phyloP scores from a whole-genome alignment of 176 grass and related monocot species.

The Echinochloa phyllopogon region DNA sequence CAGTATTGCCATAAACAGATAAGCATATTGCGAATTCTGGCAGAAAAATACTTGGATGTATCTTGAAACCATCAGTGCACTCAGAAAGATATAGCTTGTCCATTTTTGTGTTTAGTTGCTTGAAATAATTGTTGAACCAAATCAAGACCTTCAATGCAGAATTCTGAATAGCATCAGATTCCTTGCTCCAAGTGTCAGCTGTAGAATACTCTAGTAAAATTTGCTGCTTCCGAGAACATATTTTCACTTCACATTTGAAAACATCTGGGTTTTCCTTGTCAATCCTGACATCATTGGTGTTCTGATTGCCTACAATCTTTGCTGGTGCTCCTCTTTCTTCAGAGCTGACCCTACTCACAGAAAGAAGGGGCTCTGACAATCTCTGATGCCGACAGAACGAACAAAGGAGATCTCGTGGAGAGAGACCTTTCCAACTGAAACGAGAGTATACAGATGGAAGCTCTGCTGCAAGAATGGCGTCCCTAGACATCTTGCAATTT shows the following conservation, averaged over 20 bases:
- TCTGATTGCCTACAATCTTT: constrained; percentile 32
- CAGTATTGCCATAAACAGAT: constrained; percentile 53
- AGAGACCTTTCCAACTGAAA: constrained; percentile 74
- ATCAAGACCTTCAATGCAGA: constrained; percentile 79
- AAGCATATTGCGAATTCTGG: constrained; percentile 58
- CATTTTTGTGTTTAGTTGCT: constrained; percentile 36
- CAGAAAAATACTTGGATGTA: constrained; percentile 50
- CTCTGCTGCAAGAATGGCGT: constrained; percentile 76
- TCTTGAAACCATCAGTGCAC: constrained; percentile 56
- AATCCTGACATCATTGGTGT: constrained; percentile 33
- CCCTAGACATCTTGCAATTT: constrained; percentile 77
- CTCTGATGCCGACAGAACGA: constrained; percentile 82
- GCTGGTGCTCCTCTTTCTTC: constrained; percentile 22
- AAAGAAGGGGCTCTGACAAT: constrained; percentile 67
- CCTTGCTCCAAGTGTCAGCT: constrained; percentile 69
- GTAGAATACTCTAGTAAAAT: constrained; percentile 67
- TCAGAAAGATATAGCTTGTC: constrained; percentile 60
- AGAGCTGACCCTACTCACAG: constrained; percentile 46
- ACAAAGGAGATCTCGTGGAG: constrained; percentile 76
- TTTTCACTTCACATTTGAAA: constrained; percentile 71
- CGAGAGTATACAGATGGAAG: constrained; percentile 74
- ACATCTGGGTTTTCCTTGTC: constrained; percentile 48
- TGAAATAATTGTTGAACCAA: constrained; percentile 72
- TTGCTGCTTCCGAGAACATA: constrained; percentile 66
- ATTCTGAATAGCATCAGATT: constrained; percentile 85